Base-by-base conservation (phyloP, 805 yeast species). In the Sugiyamaella marilandica region DNA sequence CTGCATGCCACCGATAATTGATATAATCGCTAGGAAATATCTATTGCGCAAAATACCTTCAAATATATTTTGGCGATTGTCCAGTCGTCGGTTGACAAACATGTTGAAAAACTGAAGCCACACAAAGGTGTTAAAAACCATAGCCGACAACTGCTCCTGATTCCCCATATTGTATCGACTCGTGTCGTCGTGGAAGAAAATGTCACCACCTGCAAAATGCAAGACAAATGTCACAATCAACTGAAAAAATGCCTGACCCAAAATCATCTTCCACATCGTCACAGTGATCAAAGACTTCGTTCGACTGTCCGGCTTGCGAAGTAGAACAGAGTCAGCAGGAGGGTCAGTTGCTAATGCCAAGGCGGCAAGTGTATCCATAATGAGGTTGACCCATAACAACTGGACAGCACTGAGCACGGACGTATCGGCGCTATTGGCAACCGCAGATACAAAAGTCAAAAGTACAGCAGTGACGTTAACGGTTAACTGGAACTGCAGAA, bases 351-450 rank as follows among this genome's bases (percentile, higher is more conserved):
- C 99, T 62, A 94, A 77, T 0, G 99, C 99, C 62, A 94, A 76
- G 2, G 99, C 99, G 2, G 99, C 99, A 57, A 94, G 78, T 0
- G 99, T 94, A 69, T 94, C 99, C 99, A 94, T 94, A 63, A 94
- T 94, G 69, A 94, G 76, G 70, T 94, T 94, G 48, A 94, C 97
- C 99, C 99, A 94, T 57, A 94, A 75, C 60, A 94, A 80, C 72
- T 94, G 99, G 45, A 94, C 99, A 0, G 99, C 99, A 29, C 98
- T 92, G 63, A 94, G 75, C 9, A 94, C 99, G 4, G 97, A 87
- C 39, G 78, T 71, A 59, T 91, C 92, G 47, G 83, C 85, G 26
- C 81, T 69, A 4, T 90, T 82, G 0, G 91, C 88, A 50, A 92
- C 95, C 10, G 99, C 95, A 43, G 97, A 85, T 16, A 94, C 87